These are phyloP conservation scores for Diaporthe citriasiana DNA, from an alignment of 2,329 filamentous ascomycete genomes.

Conservation along the genomic window DNA sequence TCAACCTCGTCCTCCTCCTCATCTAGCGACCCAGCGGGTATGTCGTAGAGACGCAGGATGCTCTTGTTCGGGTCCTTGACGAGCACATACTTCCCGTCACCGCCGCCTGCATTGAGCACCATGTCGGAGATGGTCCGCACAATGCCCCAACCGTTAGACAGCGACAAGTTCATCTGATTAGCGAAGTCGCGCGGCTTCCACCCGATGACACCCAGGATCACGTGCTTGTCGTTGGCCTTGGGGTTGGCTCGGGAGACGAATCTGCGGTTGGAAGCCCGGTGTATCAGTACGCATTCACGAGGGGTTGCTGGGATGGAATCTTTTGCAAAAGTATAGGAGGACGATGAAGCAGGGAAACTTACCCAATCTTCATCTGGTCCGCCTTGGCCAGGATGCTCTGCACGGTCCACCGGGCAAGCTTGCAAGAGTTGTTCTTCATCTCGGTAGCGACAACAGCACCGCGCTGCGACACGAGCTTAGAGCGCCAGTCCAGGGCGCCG, in stretches of 20 bases:
- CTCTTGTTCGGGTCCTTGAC: conserved; percentile 97
- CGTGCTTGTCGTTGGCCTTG: conserved; percentile 92
- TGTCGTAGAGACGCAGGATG: conserved; percentile 92
- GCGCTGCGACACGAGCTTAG: conserved; percentile 92
- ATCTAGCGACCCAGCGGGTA: conserved; percentile 89
- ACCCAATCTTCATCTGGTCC: conserved; percentile 99
- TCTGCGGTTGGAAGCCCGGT: conserved; percentile 59
- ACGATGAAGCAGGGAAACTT: conserved; percentile 53
- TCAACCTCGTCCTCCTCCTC: conserved; percentile 77
- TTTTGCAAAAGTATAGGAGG: neutral
- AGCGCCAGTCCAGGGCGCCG: conserved; percentile 95
- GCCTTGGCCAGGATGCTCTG: conserved; percentile 97
- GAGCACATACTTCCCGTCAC: conserved; percentile 83
- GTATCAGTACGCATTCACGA: conserved; percentile 32
- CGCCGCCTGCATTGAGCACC: conserved; percentile 76
- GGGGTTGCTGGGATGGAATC: neutral
- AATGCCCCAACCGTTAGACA: conserved; percentile 98
- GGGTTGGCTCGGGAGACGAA: conserved; percentile 97
- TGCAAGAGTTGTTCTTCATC: conserved; percentile 99
- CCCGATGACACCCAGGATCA: conserved; percentile 93
- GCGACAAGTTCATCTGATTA: conserved; percentile 96
- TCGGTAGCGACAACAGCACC: conserved; percentile 98
- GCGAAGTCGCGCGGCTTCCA: conserved; percentile 99
- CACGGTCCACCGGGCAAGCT: conserved; percentile 96
- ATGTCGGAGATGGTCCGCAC: conserved; percentile 98